These are phyloP conservation scores for Cyclanthera cordifolia DNA, from an alignment of 306 rosid species.

Conservation along the genomic window DNA sequence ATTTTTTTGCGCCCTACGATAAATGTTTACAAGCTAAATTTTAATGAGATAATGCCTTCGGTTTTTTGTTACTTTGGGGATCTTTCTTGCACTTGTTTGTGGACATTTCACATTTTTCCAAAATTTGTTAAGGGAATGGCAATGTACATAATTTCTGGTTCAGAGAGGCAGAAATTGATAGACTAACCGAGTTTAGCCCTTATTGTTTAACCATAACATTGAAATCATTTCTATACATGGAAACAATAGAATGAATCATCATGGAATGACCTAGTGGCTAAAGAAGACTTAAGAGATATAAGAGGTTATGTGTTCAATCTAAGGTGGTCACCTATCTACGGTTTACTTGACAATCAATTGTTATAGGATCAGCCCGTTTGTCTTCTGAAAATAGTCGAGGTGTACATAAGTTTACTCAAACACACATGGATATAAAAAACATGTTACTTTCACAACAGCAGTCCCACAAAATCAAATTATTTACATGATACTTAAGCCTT, in stretches of 20 bases:
- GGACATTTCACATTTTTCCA: background rate
- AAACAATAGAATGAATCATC: background rate
- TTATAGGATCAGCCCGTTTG: too few species aligned
- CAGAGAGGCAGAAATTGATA: background rate
- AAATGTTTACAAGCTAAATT: background rate
- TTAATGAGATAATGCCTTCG: background rate
- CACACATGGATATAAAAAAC: background rate
- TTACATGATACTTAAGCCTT: slow-evolving; percentile 5
- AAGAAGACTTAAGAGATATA: too few species aligned
- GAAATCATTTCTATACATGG: background rate
- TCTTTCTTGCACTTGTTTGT: background rate
- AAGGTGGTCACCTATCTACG: too few species aligned
- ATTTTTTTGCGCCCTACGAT: slow-evolving; percentile 2
- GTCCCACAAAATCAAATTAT: background rate
- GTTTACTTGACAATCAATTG: too few species aligned
- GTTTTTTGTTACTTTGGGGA: background rate
- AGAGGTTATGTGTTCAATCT: too few species aligned
- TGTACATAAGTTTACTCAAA: too few species aligned
- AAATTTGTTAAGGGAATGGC: background rate
- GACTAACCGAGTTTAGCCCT: background rate
- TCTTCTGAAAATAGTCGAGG: too few species aligned
- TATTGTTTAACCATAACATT: background rate
- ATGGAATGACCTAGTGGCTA: too few species aligned
- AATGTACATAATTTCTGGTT: background rate
- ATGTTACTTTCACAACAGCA: background rate